A percentile compares a stretch with the other conserved stretches of the same genome.
Conservation (phyloP, 2,329 filamentous ascomycete species). For the Aspergillus chevalieri region DNA sequence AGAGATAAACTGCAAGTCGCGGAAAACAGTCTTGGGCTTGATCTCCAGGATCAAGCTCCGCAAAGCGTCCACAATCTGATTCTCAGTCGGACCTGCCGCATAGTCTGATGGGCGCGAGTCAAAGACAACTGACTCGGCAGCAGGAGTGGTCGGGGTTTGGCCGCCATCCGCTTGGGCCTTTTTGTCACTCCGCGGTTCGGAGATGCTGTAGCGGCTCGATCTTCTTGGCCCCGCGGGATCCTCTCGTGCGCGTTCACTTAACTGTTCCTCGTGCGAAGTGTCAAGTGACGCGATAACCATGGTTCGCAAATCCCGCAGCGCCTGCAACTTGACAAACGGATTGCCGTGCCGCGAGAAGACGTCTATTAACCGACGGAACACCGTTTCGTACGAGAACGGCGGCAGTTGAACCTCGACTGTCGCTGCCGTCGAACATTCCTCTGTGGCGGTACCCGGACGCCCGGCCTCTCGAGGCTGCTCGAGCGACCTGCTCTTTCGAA, state of each 20-base stretch:
- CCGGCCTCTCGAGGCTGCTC: constrained; percentile 14
- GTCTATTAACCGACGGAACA: constrained; percentile 71
- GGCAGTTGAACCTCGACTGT: constrained; percentile 37
- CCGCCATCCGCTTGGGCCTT: constrained; percentile 12
- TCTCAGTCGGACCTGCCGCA: constrained; percentile 53
- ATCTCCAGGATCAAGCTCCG: constrained; percentile 62
- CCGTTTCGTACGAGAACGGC: constrained; percentile 69
- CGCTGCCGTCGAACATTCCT: background rate
- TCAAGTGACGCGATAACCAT: constrained; percentile 71
- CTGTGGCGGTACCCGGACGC: background rate
- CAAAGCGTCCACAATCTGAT: constrained; percentile 58
- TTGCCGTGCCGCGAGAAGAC: constrained; percentile 88
- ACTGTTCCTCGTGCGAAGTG: constrained; percentile 42
- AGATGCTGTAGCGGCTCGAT: constrained; percentile 27
- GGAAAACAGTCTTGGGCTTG: constrained; percentile 73
- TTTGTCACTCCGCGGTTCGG: constrained; percentile 14
- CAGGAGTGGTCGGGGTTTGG: constrained; percentile 17
- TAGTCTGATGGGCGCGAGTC: constrained; percentile 38
- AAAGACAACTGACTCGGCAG: constrained; percentile 25
- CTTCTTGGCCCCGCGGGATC: constrained; percentile 3
- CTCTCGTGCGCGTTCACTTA: constrained; percentile 3
- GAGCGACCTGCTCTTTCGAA: constrained; percentile 31
- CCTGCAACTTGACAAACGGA: constrained; percentile 76
- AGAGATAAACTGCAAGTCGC: constrained; percentile 68
- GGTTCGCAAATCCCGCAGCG: constrained; percentile 74